A percentile compares a stretch with the other conserved stretches of the same genome.
Conservation (phyloP, 805 yeast genomes). For the Millerozyma acaciae region DNA sequence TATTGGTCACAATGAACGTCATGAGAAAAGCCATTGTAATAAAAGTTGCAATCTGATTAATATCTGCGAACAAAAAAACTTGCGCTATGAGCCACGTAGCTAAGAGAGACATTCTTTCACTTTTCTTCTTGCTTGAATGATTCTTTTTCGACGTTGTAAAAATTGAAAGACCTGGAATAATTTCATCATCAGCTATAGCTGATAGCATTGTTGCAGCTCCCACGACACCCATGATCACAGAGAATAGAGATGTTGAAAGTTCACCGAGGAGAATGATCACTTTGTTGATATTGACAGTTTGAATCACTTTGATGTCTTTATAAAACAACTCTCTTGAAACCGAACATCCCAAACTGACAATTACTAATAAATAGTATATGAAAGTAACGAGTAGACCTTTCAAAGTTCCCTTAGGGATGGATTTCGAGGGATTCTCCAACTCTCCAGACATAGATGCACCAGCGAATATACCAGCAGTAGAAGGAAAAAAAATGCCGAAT, state of each 20-base stretch:
- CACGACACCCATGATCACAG: constrained; percentile 91
- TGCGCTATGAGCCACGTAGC: constrained; percentile 84
- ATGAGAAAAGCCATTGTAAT: constrained; percentile 96
- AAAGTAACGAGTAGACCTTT: constrained; percentile 80
- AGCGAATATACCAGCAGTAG: constrained; percentile 97
- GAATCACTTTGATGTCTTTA: constrained; percentile 79
- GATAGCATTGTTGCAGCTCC: constrained; percentile 91
- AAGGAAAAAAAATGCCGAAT: constrained; percentile 96
- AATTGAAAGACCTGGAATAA: constrained; percentile 71
- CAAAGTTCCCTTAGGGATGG: constrained; percentile 92
- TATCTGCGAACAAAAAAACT: constrained; percentile 79
- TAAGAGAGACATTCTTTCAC: constrained; percentile 63
- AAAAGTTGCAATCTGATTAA: constrained; percentile 89
- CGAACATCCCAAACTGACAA: constrained; percentile 71
- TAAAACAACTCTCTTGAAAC: constrained; percentile 77
- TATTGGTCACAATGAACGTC: constrained; percentile 91
- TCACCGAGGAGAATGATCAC: constrained; percentile 81
- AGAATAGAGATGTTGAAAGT: constrained; percentile 82
- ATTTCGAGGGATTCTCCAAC: constrained; percentile 73
- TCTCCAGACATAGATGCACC: constrained; percentile 99
- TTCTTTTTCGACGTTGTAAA: constrained; percentile 45
- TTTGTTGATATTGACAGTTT: constrained; percentile 70
- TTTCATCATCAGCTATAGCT: constrained; percentile 85
- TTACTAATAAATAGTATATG: constrained; percentile 71
- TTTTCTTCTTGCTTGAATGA: constrained; percentile 40